Evolutionary conservation across 495 filamentous ascomycete species (phyloP).

Genomic region (Penicillium flavigenum): DNA sequence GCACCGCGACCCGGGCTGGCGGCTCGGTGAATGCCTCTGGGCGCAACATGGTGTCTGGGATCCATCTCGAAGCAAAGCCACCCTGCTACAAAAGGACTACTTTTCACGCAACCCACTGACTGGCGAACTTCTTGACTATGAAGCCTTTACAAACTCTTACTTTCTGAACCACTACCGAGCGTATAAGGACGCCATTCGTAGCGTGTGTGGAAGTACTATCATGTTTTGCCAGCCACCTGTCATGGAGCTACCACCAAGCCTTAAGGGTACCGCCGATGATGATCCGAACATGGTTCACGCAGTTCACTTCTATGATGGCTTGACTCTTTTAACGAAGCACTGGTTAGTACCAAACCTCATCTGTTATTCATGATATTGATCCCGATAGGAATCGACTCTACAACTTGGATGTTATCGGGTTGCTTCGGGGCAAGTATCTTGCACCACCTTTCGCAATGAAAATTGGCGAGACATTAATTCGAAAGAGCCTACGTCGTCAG

Average conservation of each 20-base stretch:
- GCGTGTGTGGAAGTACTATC: conserved; percentile 73
- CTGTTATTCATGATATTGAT: neutral
- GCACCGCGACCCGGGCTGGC: conserved; percentile 85
- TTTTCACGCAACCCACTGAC: conserved; percentile 73
- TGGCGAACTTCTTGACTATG: conserved; percentile 71
- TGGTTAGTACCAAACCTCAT: conserved; percentile 54
- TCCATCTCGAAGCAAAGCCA: conserved; percentile 60
- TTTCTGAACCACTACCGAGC: conserved; percentile 83
- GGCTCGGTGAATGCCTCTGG: conserved; percentile 90
- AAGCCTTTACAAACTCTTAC: conserved; percentile 82
- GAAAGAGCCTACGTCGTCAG: conserved; percentile 91
- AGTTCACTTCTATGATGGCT: conserved; percentile 93
- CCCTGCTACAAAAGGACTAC: conserved; percentile 80
- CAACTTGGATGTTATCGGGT: conserved; percentile 93
- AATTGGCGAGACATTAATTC: conserved; percentile 89
- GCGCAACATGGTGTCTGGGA: conserved; percentile 98
- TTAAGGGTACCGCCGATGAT: conserved; percentile 86
- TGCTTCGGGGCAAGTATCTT: conserved; percentile 84
- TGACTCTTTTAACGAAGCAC: conserved; percentile 96
- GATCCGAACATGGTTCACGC: conserved; percentile 88
- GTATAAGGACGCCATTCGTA: conserved; percentile 69
- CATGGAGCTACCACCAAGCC: conserved; percentile 81
- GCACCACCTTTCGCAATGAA: conserved; percentile 87
- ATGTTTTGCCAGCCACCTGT: conserved; percentile 91
- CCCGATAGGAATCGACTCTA: conserved; percentile 75